These are phyloP conservation scores for Russula vinacea DNA, from an alignment of 768 basidiomycete species.

Conservation along the genomic window DNA sequence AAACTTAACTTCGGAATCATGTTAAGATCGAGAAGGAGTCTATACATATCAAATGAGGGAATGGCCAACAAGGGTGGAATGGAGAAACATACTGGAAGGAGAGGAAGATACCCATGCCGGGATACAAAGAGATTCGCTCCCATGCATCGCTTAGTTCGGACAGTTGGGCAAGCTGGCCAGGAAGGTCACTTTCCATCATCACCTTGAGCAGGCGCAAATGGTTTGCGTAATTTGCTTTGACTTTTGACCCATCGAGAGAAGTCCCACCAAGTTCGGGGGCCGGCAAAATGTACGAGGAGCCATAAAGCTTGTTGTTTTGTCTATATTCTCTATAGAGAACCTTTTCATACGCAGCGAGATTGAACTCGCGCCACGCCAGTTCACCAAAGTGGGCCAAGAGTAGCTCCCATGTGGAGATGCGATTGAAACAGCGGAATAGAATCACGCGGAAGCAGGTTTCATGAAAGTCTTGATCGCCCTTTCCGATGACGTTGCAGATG, in stretches of 20 bases:
- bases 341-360: constrained; percentile 48
- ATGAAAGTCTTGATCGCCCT: constrained; percentile 54
- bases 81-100: constrained; percentile 51
- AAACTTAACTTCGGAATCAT: constrained; percentile 50
- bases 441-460: constrained; percentile 71
- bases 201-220: constrained; percentile 53
- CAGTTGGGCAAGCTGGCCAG: constrained; percentile 47
- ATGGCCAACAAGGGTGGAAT: not conserved
- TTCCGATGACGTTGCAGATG: constrained; percentile 63
- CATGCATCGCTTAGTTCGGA: constrained; percentile 61
- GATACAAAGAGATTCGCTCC: constrained; percentile 53
- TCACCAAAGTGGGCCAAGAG: constrained; percentile 51
- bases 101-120: constrained; percentile 71
- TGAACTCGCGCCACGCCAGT: constrained; percentile 59
- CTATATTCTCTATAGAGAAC: constrained; percentile 48
- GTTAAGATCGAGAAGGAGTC: constrained; percentile 40
- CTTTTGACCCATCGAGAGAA: constrained; percentile 30
- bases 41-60: constrained; percentile 26
- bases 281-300: constrained; percentile 68
- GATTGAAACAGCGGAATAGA: constrained; percentile 71
- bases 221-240: constrained; percentile 47
- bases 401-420: constrained; percentile 67
- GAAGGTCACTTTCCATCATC: constrained; percentile 53
- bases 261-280: constrained; percentile 52
- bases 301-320: constrained; percentile 53